Conservation (phyloP, 225 moss, liverwort and hornwort genomes). For the Bryum argenteum region DNA sequence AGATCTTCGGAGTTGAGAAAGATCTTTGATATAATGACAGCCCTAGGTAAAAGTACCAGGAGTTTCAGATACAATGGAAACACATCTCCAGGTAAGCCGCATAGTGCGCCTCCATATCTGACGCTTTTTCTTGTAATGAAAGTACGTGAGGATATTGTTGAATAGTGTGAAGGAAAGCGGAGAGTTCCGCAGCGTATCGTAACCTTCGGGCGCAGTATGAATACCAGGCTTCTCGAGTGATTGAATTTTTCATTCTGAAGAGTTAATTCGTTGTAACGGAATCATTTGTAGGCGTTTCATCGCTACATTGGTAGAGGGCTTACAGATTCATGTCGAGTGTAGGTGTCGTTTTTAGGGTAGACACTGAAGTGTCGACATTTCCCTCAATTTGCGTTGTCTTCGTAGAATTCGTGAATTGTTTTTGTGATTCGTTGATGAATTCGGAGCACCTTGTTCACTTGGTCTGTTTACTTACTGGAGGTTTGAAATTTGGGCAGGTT, state of each 20-base stretch:
- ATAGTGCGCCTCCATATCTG: slow-evolving; percentile 8
- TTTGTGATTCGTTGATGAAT: not conserved
- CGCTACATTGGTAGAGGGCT: not conserved
- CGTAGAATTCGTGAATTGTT: not conserved
- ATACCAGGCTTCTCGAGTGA: not conserved
- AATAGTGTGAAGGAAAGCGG: not conserved
- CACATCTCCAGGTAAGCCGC: slow-evolving; percentile 39
- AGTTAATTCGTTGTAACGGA: not conserved
- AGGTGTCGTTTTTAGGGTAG: not conserved
- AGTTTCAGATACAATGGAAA: slow-evolving; percentile 43
- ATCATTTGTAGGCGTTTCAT: too few relatives aligned
- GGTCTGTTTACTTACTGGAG: slow-evolving; percentile 8
- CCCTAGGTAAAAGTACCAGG: slow-evolving; percentile 41
- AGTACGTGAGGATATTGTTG: not conserved
- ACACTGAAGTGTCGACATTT: not conserved
- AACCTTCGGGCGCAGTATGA: not conserved
- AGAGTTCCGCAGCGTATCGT: not conserved
- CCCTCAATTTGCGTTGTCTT: not conserved
- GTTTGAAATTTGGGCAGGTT: slow-evolving; percentile 37
- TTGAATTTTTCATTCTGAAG: not conserved
- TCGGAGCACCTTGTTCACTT: not conserved
- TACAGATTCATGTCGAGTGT: not conserved
- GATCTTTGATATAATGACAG: slow-evolving; percentile 40
- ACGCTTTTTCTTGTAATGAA: not conserved
- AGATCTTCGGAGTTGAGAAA: slow-evolving; percentile 24